phyloP scores from a whole-genome alignment of 1,284 basidiomycete genomes.

The Peniophora sp. region DNA sequence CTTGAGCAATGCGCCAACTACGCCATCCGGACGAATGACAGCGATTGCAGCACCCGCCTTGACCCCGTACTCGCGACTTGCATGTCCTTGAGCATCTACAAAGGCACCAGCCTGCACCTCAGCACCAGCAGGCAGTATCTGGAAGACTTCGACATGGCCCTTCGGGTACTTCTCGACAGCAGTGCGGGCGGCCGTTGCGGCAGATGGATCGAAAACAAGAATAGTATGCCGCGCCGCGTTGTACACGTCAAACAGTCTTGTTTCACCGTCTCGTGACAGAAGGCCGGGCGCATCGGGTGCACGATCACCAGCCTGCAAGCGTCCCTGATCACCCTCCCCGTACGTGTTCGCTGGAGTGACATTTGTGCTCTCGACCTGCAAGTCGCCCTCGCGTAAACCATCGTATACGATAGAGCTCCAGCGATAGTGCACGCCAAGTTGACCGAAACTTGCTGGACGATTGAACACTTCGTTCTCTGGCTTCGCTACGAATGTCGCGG shows the following conservation, averaged over 20 bases:
- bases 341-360: constrained; percentile 12
- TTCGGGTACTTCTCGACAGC: constrained; percentile 18
- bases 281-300: constrained; percentile 2
- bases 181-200: constrained; percentile 4
- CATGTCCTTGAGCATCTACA: constrained; percentile 16
- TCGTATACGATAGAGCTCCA: constrained; percentile 38
- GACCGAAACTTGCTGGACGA: constrained; percentile 21
- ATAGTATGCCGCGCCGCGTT: constrained; percentile 1
- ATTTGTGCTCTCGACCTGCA: constrained; percentile 7
- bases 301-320: neutral
- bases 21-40: constrained; percentile 31
- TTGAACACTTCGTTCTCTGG: neutral
- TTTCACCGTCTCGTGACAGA: neutral
- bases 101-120: constrained; percentile 5
- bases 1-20: constrained; percentile 29
- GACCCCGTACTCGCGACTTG: constrained; percentile 27
- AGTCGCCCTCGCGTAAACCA: constrained; percentile 17
- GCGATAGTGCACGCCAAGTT: constrained; percentile 40
- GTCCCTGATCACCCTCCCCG: constrained; percentile 14
- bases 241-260: constrained; percentile 3
- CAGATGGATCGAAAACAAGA: neutral
- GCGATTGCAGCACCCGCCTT: constrained; percentile 24
- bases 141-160: constrained; percentile 16
- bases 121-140: constrained; percentile 7
- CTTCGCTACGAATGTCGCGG: constrained; percentile 14